These are phyloP conservation scores for Phlebiopsis flavidoalba DNA, from an alignment of 768 basidiomycete species.

Conservation along the genomic window DNA sequence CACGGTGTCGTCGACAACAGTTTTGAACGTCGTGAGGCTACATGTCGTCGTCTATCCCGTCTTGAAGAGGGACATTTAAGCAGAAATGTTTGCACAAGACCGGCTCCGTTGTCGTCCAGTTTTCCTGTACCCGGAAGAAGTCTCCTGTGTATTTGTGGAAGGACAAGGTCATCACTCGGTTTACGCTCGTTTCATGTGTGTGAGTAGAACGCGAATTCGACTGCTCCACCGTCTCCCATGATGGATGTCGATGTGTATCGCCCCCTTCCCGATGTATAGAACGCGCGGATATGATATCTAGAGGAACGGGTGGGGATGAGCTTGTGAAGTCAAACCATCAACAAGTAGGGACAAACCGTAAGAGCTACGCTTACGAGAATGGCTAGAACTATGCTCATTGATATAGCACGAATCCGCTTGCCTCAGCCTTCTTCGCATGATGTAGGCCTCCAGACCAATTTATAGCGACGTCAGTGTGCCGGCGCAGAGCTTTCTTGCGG, in stretches of 20 bases:
- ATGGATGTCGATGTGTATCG: constrained; percentile 99
- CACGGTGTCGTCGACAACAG: constrained; percentile 92
- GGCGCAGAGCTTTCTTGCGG: constrained; percentile 79
- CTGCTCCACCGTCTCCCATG: constrained; percentile 98
- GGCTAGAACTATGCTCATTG: constrained; percentile 92
- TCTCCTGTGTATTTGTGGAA: constrained; percentile 99
- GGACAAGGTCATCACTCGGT: constrained; percentile 97
- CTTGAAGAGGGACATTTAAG: constrained; percentile 90
- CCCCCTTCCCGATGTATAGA: constrained; percentile 94
- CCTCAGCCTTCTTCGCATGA: constrained; percentile 96
- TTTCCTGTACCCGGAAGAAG: constrained; percentile 97
- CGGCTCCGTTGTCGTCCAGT: constrained; percentile 85
- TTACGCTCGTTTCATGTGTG: no score
- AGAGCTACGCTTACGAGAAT: constrained; percentile 90
- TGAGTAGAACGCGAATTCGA: constrained; percentile 98
- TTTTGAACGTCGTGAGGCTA: constrained; percentile 94
- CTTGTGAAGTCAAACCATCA: background rate
- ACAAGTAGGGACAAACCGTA: constrained; percentile 35
- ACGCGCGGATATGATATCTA: constrained; percentile 92
- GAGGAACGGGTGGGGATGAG: background rate
- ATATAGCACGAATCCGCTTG: constrained; percentile 98
- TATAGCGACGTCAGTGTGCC: constrained; percentile 94
- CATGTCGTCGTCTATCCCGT: constrained; percentile 97
- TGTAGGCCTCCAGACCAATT: constrained; percentile 99
- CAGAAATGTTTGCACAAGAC: constrained; percentile 92